phyloP scores from a whole-genome alignment of 2,329 filamentous ascomycete species.

The Penicillium aurantiogriseum region DNA sequence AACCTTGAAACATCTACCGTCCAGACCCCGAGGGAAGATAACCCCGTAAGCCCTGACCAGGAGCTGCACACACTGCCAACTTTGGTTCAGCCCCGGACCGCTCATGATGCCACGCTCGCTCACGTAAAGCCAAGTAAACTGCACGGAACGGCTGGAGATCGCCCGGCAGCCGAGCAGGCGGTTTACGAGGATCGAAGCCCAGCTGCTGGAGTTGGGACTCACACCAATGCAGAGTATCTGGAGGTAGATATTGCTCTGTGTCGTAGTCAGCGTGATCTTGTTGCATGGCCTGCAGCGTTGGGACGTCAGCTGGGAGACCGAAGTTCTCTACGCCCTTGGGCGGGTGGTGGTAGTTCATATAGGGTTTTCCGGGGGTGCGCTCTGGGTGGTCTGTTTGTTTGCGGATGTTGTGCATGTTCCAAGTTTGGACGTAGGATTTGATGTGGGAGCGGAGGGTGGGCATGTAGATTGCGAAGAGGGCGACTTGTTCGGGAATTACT shows the following conservation, averaged over 20 bases:
- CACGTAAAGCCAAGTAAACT: constrained; percentile 6
- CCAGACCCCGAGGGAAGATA: constrained; percentile 3
- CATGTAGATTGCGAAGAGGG: constrained; percentile 13
- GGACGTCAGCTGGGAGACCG: constrained; percentile 2
- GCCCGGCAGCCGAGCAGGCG: constrained; percentile 1
- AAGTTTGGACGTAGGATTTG: constrained; percentile 8
- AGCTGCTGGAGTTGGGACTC: constrained; percentile 7
- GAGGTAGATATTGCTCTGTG: constrained; percentile 11
- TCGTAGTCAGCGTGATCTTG: background rate
- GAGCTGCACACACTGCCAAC: background rate
- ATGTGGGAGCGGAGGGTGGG: constrained; percentile 8
- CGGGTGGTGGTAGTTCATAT: constrained; percentile 14
- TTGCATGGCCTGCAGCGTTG: constrained; percentile 3
- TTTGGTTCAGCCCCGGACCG: background rate
- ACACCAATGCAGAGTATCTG: constrained; percentile 8
- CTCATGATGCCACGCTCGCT: constrained; percentile 8
- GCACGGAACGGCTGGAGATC: constrained; percentile 10
- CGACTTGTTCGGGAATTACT: constrained; percentile 9
- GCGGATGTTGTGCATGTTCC: constrained; percentile 14
- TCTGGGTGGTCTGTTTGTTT: constrained; percentile 9
- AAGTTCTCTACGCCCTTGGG: constrained; percentile 12
- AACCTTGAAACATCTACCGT: background rate
- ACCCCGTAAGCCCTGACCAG: background rate
- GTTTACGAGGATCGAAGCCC: constrained; percentile 8
- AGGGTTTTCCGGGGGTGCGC: constrained; percentile 6